Base-by-base conservation (phyloP, 2,329 filamentous ascomycete genomes). In the Neopestalotiopsis sp. region DNA sequence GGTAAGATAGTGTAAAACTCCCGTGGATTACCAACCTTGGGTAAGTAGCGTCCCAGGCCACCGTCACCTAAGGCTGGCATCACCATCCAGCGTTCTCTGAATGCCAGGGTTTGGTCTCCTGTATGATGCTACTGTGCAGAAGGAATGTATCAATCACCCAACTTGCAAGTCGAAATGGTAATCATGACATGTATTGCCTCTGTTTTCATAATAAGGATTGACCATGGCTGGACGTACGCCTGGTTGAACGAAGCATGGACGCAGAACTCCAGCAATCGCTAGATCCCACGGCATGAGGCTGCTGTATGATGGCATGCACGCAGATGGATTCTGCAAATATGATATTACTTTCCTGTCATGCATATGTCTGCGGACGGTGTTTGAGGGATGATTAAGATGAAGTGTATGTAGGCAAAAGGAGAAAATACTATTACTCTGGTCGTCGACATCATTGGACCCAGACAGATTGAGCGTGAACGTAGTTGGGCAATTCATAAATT, bases 41-140 rank as follows among this genome's bases (percentile, higher is more conserved):
- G 17, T n/a, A n/a, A n/a, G 45, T 20, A n/a, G 45, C 17, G 17
- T 52, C 45, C 45, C 45, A 52, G 45, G 45, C 45, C 17, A 20
- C 45, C 45, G 45, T 52, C 45, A 52, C 45, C 45, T 17, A 52
- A n/a, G 45, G 34, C 34, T 9, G 17, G 45, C 45, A 52, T 52
- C 20, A 52, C 20, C 14, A 52, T 52, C 45, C 45, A 52, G 17
- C 45, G n/a, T 49, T 52, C 45, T 52, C 20, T 24, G 45, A 52
- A 30, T 49, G n/a, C 40, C 61, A 49, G 61, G 38, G 38, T 52
- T 52, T 64, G 59, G 38, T 38, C 28, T 64, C 61, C 61, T 49
- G 38, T 30, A 64, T 64, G 61, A 64, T 64, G 61, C 38, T 52
- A 24, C 20, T 14, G 6, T 49, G 61, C 61, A 64, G 30, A 40